Percentiles rank a stretch among this genome's conserved stretches.
Conservation (phyloP, 2,329 filamentous ascomycete genomes). For the Sclerotiophoma versabilis region DNA sequence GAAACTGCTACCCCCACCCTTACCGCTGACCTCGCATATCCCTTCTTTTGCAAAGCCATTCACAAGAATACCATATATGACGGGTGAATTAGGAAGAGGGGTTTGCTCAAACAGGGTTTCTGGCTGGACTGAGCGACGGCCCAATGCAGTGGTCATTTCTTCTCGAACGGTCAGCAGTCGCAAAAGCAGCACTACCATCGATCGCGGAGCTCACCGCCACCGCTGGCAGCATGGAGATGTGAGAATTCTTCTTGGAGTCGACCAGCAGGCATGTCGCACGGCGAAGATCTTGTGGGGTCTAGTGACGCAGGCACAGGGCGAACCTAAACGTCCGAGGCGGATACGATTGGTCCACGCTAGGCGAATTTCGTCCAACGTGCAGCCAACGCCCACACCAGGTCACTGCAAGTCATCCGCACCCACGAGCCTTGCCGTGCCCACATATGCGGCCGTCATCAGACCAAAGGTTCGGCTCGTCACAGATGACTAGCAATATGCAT, state of each 20-base stretch:
- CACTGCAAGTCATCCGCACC: constrained; percentile 9
- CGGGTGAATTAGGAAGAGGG: constrained; percentile 1
- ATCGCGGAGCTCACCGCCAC: constrained; percentile 13
- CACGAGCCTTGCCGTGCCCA: constrained; percentile 14
- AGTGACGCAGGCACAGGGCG: constrained; percentile 20
- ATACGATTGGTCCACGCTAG: constrained; percentile 8
- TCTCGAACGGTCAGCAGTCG: constrained; percentile 8
- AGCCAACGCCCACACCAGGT: constrained; percentile 8
- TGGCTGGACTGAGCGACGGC: constrained; percentile 8
- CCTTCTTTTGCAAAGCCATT: constrained; percentile 13
- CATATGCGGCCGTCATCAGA: constrained; percentile 11
- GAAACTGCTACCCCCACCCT: constrained; percentile 6
- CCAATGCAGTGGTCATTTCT: constrained; percentile 8
- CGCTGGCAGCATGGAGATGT: constrained; percentile 6
- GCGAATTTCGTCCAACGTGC: constrained; percentile 4
- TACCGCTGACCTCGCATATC: constrained; percentile 15
- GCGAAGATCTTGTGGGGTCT: constrained; percentile 11
- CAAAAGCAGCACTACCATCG: constrained; percentile 1
- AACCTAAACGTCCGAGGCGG: constrained; percentile 4
- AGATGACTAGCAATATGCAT: constrained; percentile 2
- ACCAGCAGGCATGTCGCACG: constrained; percentile 16
- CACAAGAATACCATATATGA: constrained; percentile 4
- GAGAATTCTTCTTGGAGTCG: constrained; percentile 17
- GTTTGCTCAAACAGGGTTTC: constrained; percentile 10
- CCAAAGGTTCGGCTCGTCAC: constrained; percentile 15